Evolutionary conservation across 192 early-diverging fungal species (phyloP).

Genomic region (Gonapodya sp.): DNA sequence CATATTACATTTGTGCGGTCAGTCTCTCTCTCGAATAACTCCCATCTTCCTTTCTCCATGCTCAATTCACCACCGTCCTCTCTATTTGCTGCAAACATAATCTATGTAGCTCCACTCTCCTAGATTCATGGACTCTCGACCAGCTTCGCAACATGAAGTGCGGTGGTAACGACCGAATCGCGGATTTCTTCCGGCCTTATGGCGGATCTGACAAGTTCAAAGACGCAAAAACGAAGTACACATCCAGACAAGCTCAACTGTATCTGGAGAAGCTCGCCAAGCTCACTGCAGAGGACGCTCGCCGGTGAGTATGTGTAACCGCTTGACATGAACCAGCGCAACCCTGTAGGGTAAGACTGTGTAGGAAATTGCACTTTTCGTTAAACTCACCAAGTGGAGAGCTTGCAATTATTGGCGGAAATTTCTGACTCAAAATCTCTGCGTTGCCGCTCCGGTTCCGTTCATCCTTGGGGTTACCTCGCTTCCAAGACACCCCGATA

Average conservation of each 20-base stretch:
- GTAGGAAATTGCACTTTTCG: too few relatives aligned
- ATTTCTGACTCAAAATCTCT: too few relatives aligned
- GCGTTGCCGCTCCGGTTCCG: too few relatives aligned
- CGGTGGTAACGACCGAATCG: slow-evolving; percentile 74
- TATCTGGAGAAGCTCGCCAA: slow-evolving; percentile 73
- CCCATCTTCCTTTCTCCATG: neutral
- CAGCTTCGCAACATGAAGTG: slow-evolving; percentile 81
- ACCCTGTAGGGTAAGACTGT: too few relatives aligned
- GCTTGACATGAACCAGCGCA: too few relatives aligned
- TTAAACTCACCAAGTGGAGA: too few relatives aligned
- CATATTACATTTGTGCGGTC: slow-evolving; percentile 95
- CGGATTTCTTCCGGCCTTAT: slow-evolving; percentile 76
- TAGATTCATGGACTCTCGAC: slow-evolving; percentile 89
- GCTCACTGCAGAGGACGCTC: slow-evolving; percentile 60
- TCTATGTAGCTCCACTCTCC: slow-evolving; percentile 59
- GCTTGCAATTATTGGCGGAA: too few relatives aligned
- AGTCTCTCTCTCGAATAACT: neutral
- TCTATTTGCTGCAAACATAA: neutral
- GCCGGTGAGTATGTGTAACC: slow-evolving; percentile 19
- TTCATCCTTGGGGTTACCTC: neutral
- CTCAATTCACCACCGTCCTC: neutral
- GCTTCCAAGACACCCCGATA: slow-evolving; percentile 22
- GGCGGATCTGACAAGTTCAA: slow-evolving; percentile 34
- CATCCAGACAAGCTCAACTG: slow-evolving; percentile 51
- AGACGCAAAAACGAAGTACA: slow-evolving; percentile 80